Evolutionary conservation across 768 basidiomycete species (phyloP), one percentile per base, ranked within the genome.

Genomic region (Termitomyces heimii): DNA sequence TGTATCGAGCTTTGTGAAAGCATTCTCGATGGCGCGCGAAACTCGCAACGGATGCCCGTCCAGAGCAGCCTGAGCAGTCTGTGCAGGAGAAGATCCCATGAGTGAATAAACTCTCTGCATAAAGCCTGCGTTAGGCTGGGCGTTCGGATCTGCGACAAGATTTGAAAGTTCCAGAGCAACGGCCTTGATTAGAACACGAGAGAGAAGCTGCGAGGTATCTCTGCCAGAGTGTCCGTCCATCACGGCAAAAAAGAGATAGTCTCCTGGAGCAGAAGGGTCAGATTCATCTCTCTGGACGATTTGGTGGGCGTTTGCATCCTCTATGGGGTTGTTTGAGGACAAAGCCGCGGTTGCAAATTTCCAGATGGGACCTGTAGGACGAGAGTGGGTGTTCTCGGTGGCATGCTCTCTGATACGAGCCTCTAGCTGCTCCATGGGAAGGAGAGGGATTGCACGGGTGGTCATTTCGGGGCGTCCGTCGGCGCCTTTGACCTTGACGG

Each of bases 221-320:
- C 73, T 81, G 1, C 97, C 97, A 2, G 83, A 77, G 68, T 98
- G 97, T 2, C 94, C 94, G 63, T 94, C 94, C 85, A 96, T 89
- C 35, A 96, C 85, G 1, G 92, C 76, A 65, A 93, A 94, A 71
- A 96, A 89, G 43, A 93, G 75, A 58, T 89, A 80, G 65, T 92
- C 90, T 14, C 88, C 88, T 2, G 82, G 79, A 0, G 76, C 76
- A 3, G 81, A 76, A 10, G 80, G 76, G 62, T 86, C 82, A n/a
- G 80, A 73, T 3, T 73, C 73, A 65, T 89, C 84, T 39, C 85
- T 77, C 61, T 80, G 69, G 49, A 96, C 73, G 60, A 94, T 75
- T 55, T 85, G 83, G 58, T 80, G 78, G 4, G 89, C 82, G 61
- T 86, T 81, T 26, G 93, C 85, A 68, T 99, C 97, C 71, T 99